phyloP scores from a whole-genome alignment of 768 basidiomycete genomes.

The Leccinum olivaceopallidum region DNA sequence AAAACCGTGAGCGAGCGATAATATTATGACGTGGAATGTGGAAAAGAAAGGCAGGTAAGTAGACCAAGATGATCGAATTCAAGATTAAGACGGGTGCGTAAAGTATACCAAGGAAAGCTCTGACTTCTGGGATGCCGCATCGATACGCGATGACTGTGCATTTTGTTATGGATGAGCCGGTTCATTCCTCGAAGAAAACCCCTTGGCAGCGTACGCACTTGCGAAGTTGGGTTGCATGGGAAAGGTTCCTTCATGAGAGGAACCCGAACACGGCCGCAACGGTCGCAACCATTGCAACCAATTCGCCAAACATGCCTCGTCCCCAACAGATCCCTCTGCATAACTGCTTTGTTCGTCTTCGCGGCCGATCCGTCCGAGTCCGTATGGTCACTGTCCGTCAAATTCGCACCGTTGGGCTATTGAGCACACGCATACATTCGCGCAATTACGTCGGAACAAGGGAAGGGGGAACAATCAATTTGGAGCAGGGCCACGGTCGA shows the following conservation, averaged over 20 bases:
- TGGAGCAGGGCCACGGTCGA: neutral
- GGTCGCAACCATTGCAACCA: neutral
- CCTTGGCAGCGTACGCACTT: neutral
- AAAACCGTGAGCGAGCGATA: neutral
- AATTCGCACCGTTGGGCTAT: slow-evolving; percentile 67
- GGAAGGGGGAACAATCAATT: neutral
- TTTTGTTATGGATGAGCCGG: neutral
- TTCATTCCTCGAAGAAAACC: neutral
- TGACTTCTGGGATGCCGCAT: neutral
- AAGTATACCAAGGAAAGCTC: neutral
- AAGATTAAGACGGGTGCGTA: neutral
- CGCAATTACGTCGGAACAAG: too few relatives aligned
- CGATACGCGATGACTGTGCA: neutral
- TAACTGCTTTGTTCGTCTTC: slow-evolving; percentile 46
- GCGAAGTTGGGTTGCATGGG: neutral
- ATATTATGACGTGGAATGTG: neutral
- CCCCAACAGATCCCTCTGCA: neutral
- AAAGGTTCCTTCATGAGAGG: neutral
- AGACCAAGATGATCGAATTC: neutral
- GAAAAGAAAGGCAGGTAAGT: neutral
- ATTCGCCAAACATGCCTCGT: neutral
- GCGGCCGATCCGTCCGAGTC: slow-evolving; percentile 27
- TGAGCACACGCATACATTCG: neutral
- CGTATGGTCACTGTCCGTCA: slow-evolving; percentile 48
- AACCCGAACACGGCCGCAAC: neutral